A percentile compares a stretch with the other conserved stretches of the same genome.
Evolutionary conservation across 441 rosid species (phyloP).

Genomic region (Pelargonium hybrid): DNA sequence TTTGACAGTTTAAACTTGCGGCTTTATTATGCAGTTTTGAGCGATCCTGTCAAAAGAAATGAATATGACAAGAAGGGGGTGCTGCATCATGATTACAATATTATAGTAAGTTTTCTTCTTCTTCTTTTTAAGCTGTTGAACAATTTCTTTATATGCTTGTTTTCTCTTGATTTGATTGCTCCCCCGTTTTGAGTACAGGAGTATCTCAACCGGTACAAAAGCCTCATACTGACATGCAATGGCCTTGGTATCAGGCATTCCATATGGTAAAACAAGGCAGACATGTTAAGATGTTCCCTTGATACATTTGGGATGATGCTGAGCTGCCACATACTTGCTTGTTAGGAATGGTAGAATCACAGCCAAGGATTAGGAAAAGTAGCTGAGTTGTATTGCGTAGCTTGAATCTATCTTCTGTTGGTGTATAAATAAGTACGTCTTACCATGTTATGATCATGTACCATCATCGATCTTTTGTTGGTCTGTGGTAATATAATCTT

Average conservation of each 20-base stretch:
- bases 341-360: neutral
- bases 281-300: neutral
- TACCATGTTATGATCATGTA: neutral
- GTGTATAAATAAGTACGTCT: neutral
- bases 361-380: neutral
- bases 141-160: neutral
- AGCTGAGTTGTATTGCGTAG: neutral
- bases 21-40: conserved; percentile 46
- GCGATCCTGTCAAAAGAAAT: conserved; percentile 55
- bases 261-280: conserved; percentile 36
- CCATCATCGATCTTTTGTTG: neutral
- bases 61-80: conserved; percentile 73
- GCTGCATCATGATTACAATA: conserved; percentile 46
- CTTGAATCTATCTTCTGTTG: neutral
- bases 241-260: conserved; percentile 81
- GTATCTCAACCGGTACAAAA: conserved; percentile 66
- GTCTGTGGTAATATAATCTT: neutral
- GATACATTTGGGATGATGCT: conserved; percentile 6
- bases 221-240: conserved; percentile 82
- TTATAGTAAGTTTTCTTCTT: conserved; percentile 28
- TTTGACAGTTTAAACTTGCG: conserved; percentile 11
- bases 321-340: neutral
- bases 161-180: neutral
- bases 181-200: conserved; percentile 43
- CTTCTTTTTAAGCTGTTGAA: neutral